A percentile compares a stretch with the other conserved stretches of the same genome.
These are phyloP conservation scores for Lippia alba DNA, from an alignment of 305 asterid genomes.

Conservation along the genomic window DNA sequence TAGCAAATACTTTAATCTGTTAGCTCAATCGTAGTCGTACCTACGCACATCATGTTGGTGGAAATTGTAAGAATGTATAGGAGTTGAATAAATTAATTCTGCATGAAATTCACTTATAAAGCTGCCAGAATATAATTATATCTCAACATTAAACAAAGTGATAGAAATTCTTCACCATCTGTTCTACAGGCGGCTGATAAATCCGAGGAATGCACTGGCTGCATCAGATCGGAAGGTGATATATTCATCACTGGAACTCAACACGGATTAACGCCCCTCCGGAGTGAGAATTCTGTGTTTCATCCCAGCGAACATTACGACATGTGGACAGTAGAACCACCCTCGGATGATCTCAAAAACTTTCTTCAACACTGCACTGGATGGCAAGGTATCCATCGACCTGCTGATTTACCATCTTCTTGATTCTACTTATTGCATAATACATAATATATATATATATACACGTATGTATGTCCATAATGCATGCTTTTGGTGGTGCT, in stretches of 20 bases:
- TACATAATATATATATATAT: neutral
- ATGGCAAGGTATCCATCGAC: constrained; percentile 63
- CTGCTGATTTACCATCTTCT: constrained; percentile 51
- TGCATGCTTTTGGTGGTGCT: too few species aligned
- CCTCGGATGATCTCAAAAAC: constrained; percentile 64
- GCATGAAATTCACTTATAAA: too few species aligned
- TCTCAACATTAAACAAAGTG: neutral
- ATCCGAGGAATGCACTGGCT: constrained; percentile 57
- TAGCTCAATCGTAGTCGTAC: too few species aligned
- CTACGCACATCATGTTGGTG: too few species aligned
- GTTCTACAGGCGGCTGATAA: constrained; percentile 68
- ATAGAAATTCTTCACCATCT: constrained; percentile 3
- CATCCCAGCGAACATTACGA: constrained; percentile 65
- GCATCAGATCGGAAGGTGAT: constrained; percentile 79
- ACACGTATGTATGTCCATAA: neutral
- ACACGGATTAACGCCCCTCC: constrained; percentile 52
- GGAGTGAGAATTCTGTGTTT: constrained; percentile 43
- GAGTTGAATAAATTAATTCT: too few species aligned
- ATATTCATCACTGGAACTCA: constrained; percentile 61
- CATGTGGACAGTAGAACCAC: constrained; percentile 73
- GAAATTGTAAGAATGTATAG: too few species aligned
- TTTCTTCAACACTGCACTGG: constrained; percentile 72
- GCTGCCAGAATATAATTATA: neutral
- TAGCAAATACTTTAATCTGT: too few species aligned
- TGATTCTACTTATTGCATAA: constrained; percentile 4